Conservation (phyloP, 2,329 filamentous ascomycete genomes). For the Tolypocladium tropicale region DNA sequence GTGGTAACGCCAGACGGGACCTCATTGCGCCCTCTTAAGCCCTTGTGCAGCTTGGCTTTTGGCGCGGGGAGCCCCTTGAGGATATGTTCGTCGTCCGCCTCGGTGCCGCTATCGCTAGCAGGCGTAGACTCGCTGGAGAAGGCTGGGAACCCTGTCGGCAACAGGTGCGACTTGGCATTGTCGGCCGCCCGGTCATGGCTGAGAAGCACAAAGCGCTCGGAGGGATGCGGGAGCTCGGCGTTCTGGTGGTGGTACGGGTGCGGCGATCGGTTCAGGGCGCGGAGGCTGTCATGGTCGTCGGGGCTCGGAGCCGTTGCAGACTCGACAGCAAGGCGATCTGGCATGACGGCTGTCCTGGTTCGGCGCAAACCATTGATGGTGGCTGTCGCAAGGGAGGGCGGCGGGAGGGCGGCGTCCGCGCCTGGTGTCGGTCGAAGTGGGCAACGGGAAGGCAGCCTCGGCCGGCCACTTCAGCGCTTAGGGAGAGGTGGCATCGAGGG, state of each 20-base stretch:
- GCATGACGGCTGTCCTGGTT: constrained; percentile 27
- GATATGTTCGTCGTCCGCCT: constrained; percentile 89
- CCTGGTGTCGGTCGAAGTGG: background rate
- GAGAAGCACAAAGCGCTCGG: constrained; percentile 24
- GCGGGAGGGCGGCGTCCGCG: background rate
- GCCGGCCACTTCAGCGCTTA: background rate
- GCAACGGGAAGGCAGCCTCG: background rate
- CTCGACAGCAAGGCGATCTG: constrained; percentile 30
- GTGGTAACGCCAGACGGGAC: constrained; percentile 43
- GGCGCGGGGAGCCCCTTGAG: constrained; percentile 78
- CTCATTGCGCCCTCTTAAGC: constrained; percentile 54
- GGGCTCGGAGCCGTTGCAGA: constrained; percentile 19
- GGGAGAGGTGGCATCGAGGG: background rate
- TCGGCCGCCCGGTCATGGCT: constrained; percentile 6
- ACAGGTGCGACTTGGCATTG: constrained; percentile 10
- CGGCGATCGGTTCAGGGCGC: constrained; percentile 49
- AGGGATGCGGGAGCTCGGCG: constrained; percentile 42
- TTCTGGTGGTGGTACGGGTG: constrained; percentile 57
- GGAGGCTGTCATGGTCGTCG: constrained; percentile 29
- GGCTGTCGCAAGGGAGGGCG: background rate
- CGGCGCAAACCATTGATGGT: constrained; percentile 2
- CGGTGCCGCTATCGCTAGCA: constrained; percentile 82
- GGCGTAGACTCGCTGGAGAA: constrained; percentile 44
- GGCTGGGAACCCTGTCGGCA: constrained; percentile 14
- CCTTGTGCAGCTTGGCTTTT: constrained; percentile 63